Base-by-base conservation (phyloP, 139 green algal species). In the Raphidocelis subcapitata region DNA sequence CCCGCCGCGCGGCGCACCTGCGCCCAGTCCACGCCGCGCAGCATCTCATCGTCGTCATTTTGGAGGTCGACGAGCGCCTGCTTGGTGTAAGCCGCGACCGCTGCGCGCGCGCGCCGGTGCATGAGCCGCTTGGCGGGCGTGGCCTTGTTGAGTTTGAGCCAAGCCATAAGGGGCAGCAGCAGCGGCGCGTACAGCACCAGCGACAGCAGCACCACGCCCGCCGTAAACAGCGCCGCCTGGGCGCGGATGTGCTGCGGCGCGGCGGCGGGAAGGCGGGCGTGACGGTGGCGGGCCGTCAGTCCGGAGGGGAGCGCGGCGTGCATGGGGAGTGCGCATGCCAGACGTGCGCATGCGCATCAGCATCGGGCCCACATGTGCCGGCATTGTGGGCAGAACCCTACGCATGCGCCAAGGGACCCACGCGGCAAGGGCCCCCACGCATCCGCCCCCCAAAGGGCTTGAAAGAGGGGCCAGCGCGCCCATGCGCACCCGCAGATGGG, bases 161-260 rank as follows among this genome's bases (percentile, higher is more conserved):
- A 29, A 0, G 31, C 47, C 60, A 94, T 82, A 2, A 93, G 72
- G 2, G 69, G 78, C 3, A 69, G 72, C n/a, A 94, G 81, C 44
- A 91, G 56, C 10, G 92, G 85, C 3, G 81, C 90, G 70, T 97
- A 96, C 61, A 97, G 84, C 14, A 93, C n/a, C 37, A 97, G 81
- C 4, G 89, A 96, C 62, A 97, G 84, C 63, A 96, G 65, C 79
- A 95, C 88, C 62, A 95, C 92, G 26, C 86, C 83, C 5, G 83
- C 74, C 0, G 89, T 90, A 89, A 88, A 97, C 57, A 96, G 76
- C n/a, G 85, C 80, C 76, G 84, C 86, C 70, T 86, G 62, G 15
- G 82, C 82, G 26, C 78, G 73, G 16, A 90, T 76, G 24, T 64
- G 57, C 65, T 80, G 65, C n/a, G n/a, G n/a, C n/a, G 59, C 69